Evolutionary conservation across 768 basidiomycete genomes (phyloP).

Genomic region (Chlorophyllum brunneum): DNA sequence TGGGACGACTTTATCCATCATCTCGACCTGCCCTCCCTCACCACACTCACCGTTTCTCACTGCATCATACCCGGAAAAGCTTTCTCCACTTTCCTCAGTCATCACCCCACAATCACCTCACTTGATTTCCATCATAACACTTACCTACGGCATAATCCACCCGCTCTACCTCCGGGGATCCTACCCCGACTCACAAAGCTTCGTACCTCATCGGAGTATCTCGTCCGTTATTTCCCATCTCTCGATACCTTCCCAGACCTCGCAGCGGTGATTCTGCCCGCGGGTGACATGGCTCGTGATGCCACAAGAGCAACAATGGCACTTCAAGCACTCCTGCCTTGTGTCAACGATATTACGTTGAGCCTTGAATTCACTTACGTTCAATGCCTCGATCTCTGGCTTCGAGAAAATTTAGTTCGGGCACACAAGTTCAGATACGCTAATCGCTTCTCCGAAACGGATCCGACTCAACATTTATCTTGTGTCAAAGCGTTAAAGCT

Average conservation of each 20-base stretch:
- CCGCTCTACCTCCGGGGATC: background rate
- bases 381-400: constrained; percentile 4
- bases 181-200: constrained; percentile 4
- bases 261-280: constrained; percentile 4
- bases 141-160: constrained; percentile 9
- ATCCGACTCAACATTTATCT: background rate
- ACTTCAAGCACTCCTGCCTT: constrained; percentile 9
- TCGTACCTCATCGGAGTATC: constrained; percentile 8
- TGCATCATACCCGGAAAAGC: constrained; percentile 9
- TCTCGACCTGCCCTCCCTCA: constrained; percentile 6
- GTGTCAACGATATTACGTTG: constrained; percentile 9
- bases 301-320: constrained; percentile 5
- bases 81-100: constrained; percentile 5
- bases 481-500: constrained; percentile 7
- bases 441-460: background rate
- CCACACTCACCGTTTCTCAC: constrained; percentile 4
- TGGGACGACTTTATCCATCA: constrained; percentile 6
- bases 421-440: background rate
- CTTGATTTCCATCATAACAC: constrained; percentile 12
- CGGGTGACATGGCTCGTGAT: constrained; percentile 12
- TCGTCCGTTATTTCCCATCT: constrained; percentile 12
- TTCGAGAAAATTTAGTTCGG: constrained; percentile 4
- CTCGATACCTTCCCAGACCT: constrained; percentile 2
- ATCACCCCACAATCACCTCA: constrained; percentile 7
- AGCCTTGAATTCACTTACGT: constrained; percentile 8